Evolutionary conservation across 768 basidiomycete genomes (phyloP).

Genomic region (Nidularia pulvinata): DNA sequence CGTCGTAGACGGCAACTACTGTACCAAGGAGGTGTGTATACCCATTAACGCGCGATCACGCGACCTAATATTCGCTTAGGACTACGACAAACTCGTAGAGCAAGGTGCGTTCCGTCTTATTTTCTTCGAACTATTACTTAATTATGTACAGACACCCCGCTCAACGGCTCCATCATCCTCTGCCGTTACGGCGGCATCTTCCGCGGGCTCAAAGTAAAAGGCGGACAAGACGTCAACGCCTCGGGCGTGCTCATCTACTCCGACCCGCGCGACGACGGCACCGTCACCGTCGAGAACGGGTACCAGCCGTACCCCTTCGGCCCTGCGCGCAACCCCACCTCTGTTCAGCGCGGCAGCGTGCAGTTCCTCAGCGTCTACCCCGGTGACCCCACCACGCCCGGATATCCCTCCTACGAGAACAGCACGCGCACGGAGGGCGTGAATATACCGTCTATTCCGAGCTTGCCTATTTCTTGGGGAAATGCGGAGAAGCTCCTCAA

Average conservation of each 20-base stretch:
- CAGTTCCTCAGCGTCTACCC: slow-evolving; percentile 68
- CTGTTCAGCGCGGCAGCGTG: slow-evolving; percentile 89
- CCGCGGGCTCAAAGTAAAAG: slow-evolving; percentile 88
- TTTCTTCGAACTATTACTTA: neutral
- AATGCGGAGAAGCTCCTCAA: slow-evolving; percentile 77
- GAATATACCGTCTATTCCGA: slow-evolving; percentile 77
- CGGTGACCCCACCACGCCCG: slow-evolving; percentile 87
- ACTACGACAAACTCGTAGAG: slow-evolving; percentile 52
- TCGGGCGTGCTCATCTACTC: slow-evolving; percentile 79
- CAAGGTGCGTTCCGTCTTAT: slow-evolving; percentile 35
- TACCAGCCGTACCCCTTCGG: slow-evolving; percentile 81
- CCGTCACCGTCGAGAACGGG: slow-evolving; percentile 73
- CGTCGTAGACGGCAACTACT: slow-evolving; percentile 81
- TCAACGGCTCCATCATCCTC: slow-evolving; percentile 79
- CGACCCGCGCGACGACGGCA: slow-evolving; percentile 86
- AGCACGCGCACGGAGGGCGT: slow-evolving; percentile 58
- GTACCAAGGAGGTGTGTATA: slow-evolving; percentile 50
- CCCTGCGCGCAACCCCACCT: slow-evolving; percentile 83
- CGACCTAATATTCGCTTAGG: slow-evolving; percentile 15
- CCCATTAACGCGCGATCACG: too few species aligned
- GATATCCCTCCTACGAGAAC: slow-evolving; percentile 84
- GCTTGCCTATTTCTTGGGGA: slow-evolving; percentile 85
- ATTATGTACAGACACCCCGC: slow-evolving; percentile 31
- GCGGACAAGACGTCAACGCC: slow-evolving; percentile 83
- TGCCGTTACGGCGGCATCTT: slow-evolving; percentile 76